phyloP scores from a whole-genome alignment of 129 eudicot genomes.

The Glebionis coronaria region DNA sequence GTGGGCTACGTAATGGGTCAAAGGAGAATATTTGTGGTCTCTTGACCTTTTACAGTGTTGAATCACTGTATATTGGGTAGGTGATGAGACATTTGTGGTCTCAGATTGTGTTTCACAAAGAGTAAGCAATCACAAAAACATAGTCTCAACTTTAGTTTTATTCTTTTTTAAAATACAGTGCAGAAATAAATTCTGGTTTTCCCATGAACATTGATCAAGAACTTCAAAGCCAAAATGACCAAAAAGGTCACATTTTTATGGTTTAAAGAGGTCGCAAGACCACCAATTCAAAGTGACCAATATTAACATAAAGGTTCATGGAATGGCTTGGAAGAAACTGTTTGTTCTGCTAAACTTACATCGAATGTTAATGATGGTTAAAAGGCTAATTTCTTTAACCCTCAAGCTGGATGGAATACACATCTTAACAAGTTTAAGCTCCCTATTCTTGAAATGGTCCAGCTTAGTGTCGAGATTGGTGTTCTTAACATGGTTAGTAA shows the following conservation, averaged over 20 bases:
- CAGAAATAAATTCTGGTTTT: too few species aligned
- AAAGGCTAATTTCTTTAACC: slow-evolving; percentile 65
- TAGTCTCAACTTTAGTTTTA: too few species aligned
- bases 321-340: slow-evolving; percentile 67
- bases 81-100: too few species aligned
- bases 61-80: too few species aligned
- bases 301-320: slow-evolving; percentile 11
- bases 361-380: slow-evolving; percentile 49
- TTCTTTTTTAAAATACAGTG: too few species aligned
- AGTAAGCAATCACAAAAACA: too few species aligned
- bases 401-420: slow-evolving; percentile 59
- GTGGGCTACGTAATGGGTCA: too few species aligned
- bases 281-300: slow-evolving; percentile 34
- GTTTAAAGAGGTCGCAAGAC: slow-evolving; percentile 49
- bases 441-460: slow-evolving; percentile 48
- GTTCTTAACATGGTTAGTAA: slow-evolving; percentile 57
- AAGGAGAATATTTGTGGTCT: too few species aligned
- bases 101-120: too few species aligned
- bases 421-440: slow-evolving; percentile 61
- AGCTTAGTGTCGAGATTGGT: slow-evolving; percentile 74
- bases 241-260: slow-evolving; percentile 49
- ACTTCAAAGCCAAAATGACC: slow-evolving; percentile 46
- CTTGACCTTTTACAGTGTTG: too few species aligned
- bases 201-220: slow-evolving; percentile 39
- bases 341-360: slow-evolving; percentile 47